Evolutionary conservation across 164 flowering plant genomes (phyloP).

Genomic region (Euptelea pleiosperma): DNA sequence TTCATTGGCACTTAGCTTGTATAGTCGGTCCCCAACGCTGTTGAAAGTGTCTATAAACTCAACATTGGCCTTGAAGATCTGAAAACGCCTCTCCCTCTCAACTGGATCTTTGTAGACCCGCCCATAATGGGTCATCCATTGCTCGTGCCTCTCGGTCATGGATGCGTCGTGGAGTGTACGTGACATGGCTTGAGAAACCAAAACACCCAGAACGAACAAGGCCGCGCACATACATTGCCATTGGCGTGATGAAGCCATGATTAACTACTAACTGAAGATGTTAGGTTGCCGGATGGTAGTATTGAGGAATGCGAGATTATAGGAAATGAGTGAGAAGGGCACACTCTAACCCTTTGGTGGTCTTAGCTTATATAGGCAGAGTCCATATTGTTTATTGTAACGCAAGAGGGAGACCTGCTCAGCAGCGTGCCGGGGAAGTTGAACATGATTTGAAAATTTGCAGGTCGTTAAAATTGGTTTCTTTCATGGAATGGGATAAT

Average conservation of each 20-base stretch:
- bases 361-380: too few species aligned
- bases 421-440: too few species aligned
- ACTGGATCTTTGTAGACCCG: slow-evolving; percentile 25
- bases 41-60: slow-evolving; percentile 8
- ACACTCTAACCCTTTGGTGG: too few species aligned
- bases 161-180: slow-evolving; percentile 21
- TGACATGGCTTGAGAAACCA: slow-evolving; percentile 12
- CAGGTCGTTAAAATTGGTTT: too few species aligned
- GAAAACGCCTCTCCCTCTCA: slow-evolving; percentile 33
- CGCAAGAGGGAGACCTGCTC: too few species aligned
- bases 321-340: too few species aligned
- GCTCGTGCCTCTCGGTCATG: slow-evolving; percentile 28
- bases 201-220: slow-evolving; percentile 12
- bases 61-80: slow-evolving; percentile 30
- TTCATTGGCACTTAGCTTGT: slow-evolving; percentile 27
- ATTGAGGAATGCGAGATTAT: too few species aligned
- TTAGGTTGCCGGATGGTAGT: too few species aligned
- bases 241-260: slow-evolving; percentile 2
- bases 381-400: too few species aligned
- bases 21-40: neutral
- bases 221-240: neutral
- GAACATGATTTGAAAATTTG: too few species aligned
- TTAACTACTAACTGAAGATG: too few species aligned
- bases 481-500: too few species aligned
- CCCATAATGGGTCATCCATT: slow-evolving; percentile 40